Evolutionary conservation across 2,329 filamentous ascomycete genomes (phyloP).

Genomic region (Aspergillus brasiliensis): DNA sequence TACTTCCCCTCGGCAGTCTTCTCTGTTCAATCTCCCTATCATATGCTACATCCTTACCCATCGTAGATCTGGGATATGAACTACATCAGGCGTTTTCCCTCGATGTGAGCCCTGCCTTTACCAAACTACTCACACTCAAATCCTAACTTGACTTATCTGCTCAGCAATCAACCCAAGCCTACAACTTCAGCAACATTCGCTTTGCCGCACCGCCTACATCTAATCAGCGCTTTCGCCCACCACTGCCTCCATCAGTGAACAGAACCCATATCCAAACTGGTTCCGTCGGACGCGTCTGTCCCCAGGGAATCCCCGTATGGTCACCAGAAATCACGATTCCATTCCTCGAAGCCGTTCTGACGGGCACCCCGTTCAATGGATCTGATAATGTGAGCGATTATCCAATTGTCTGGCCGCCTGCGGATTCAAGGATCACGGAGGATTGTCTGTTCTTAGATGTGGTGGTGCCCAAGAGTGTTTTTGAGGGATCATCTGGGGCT

Average conservation of each 20-base stretch:
- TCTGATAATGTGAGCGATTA: constrained; percentile 28
- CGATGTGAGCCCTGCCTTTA: constrained; percentile 16
- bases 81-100: constrained; percentile 48
- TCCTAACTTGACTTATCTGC: no score
- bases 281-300: constrained; percentile 45
- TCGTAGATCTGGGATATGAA: constrained; percentile 57
- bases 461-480: constrained; percentile 36
- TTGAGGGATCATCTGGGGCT: constrained; percentile 23
- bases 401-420: constrained; percentile 15
- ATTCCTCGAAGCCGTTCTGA: constrained; percentile 23
- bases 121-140: constrained; percentile 14
- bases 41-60: not conserved
- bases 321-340: constrained; percentile 20
- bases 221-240: constrained; percentile 53
- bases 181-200: constrained; percentile 60
- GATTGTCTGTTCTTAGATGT: constrained; percentile 45
- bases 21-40: not conserved
- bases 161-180: constrained; percentile 45
- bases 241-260: constrained; percentile 46
- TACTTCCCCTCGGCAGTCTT: not conserved
- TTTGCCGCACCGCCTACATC: constrained; percentile 58
- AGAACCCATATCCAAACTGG: constrained; percentile 52
- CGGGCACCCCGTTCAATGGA: constrained; percentile 15
- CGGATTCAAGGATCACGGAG: constrained; percentile 33
- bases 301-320: constrained; percentile 53